Percentiles rank a stretch among this genome's conserved stretches.
These are phyloP conservation scores for Alternaria brassicae DNA, from an alignment of 2,329 filamentous ascomycete species.

Conservation along the genomic window DNA sequence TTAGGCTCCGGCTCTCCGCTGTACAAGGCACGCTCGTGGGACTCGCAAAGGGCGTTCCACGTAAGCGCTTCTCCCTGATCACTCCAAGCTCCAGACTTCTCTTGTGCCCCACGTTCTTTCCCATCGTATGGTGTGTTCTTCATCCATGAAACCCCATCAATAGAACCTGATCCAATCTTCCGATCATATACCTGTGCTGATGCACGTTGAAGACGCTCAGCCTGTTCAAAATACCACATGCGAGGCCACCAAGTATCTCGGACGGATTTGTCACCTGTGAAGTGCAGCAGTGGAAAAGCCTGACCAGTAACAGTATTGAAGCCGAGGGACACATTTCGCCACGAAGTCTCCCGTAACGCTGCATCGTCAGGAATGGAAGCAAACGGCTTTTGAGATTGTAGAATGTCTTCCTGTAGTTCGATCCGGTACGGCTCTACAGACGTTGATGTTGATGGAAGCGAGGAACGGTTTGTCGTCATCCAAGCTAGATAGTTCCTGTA, in stretches of 20 bases:
- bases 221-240: constrained; percentile 1
- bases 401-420: background rate
- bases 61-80: background rate
- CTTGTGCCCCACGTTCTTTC: background rate
- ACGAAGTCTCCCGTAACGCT: background rate
- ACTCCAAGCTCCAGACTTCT: constrained; percentile 1
- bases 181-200: background rate
- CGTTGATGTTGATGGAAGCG: background rate
- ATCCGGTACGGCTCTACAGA: constrained; percentile 1
- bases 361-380: background rate
- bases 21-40: background rate
- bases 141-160: background rate
- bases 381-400: constrained; percentile 1
- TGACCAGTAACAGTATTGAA: constrained; percentile 2
- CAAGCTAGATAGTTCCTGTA: constrained; percentile 2
- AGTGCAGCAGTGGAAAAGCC: constrained; percentile 3
- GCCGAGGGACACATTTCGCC: constrained; percentile 2
- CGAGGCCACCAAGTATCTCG: constrained; percentile 2
- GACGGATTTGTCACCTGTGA: constrained; percentile 4
- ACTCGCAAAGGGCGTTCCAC: background rate
- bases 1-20: background rate
- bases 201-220: background rate
- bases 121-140: constrained; percentile 2
- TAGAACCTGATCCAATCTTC: constrained; percentile 1
- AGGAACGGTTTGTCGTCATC: background rate